These are phyloP conservation scores for Coccomyxa subellipsoidea DNA, from an alignment of 163 green algal genomes.

Conservation along the genomic window DNA sequence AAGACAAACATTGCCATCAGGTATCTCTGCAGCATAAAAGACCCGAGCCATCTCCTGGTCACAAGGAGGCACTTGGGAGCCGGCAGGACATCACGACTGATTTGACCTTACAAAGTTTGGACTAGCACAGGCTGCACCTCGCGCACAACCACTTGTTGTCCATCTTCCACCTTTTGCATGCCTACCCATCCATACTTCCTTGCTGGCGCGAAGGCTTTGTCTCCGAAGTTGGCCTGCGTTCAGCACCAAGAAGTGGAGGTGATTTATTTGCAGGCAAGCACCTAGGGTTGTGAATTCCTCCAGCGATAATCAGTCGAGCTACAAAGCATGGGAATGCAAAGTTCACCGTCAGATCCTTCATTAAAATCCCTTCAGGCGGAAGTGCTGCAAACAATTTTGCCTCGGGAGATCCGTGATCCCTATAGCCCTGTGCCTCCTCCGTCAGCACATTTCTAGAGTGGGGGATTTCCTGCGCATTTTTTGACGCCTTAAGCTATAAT, in stretches of 20 bases:
- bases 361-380: constrained; percentile 61
- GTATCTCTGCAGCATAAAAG: not conserved
- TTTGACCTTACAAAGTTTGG: no score
- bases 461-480: constrained; percentile 72
- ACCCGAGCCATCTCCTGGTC: no score
- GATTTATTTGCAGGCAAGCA: no score
- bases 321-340: no score
- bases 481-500: no score
- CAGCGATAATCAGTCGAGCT: no score
- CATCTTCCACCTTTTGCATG: constrained; percentile 68
- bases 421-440: constrained; percentile 70
- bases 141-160: constrained; percentile 36
- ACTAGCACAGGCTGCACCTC: constrained; percentile 33
- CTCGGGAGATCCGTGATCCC: constrained; percentile 77
- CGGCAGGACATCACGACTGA: no score
- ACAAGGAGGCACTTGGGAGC: no score
- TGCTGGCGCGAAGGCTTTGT: constrained; percentile 79
- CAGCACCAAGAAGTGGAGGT: no score
- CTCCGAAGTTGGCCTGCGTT: not conserved
- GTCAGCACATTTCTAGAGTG: constrained; percentile 71
- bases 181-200: constrained; percentile 90
- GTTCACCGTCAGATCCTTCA: constrained; percentile 77
- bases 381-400: constrained; percentile 80
- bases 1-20: not conserved
- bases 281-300: no score